Percentiles rank a stretch among this genome's conserved stretches.
phyloP scores from a whole-genome alignment of 2,329 filamentous ascomycete species.

The Sordariomycetes sp. region DNA sequence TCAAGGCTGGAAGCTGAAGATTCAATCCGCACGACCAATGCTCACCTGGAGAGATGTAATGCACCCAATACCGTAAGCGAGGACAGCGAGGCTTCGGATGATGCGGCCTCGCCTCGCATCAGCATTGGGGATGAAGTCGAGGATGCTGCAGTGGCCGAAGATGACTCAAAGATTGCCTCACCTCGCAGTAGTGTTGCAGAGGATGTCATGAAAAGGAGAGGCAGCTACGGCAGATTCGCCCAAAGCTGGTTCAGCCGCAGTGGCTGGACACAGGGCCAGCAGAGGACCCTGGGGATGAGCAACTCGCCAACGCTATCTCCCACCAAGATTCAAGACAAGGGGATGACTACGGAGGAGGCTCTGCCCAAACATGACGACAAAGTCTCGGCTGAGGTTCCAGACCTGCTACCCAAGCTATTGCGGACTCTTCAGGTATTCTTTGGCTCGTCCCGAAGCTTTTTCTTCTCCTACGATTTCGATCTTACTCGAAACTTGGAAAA shows the following conservation, averaged over 20 bases:
- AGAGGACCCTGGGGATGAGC: slow-evolving; percentile 61
- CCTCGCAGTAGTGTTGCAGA: slow-evolving; percentile 63
- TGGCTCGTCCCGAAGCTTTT: slow-evolving; percentile 75
- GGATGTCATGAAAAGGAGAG: slow-evolving; percentile 76
- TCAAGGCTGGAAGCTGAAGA: slow-evolving; percentile 65
- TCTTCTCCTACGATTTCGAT: slow-evolving; percentile 91
- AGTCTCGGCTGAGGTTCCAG: slow-evolving; percentile 14
- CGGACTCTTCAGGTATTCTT: slow-evolving; percentile 80
- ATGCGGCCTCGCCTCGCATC: slow-evolving; percentile 27
- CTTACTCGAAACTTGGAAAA: slow-evolving; percentile 60
- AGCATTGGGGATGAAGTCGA: slow-evolving; percentile 34
- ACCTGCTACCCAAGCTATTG: slow-evolving; percentile 74
- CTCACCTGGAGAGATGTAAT: slow-evolving; percentile 25
- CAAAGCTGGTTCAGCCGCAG: slow-evolving; percentile 84
- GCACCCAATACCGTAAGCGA: slow-evolving; percentile 29
- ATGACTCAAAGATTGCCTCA: slow-evolving; percentile 20
- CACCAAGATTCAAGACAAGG: slow-evolving; percentile 4
- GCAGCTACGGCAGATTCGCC: slow-evolving; percentile 82
- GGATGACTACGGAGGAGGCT: not conserved
- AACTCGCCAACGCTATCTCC: slow-evolving; percentile 16
- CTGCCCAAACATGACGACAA: not conserved
- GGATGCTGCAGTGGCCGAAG: slow-evolving; percentile 23
- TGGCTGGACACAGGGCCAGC: slow-evolving; percentile 68
- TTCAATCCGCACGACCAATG: slow-evolving; percentile 56
- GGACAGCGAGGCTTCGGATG: slow-evolving; percentile 35